A percentile compares a stretch with the other conserved stretches of the same genome.
phyloP scores from a whole-genome alignment of 23 red algal species.

The Gracilaria domingensis region DNA sequence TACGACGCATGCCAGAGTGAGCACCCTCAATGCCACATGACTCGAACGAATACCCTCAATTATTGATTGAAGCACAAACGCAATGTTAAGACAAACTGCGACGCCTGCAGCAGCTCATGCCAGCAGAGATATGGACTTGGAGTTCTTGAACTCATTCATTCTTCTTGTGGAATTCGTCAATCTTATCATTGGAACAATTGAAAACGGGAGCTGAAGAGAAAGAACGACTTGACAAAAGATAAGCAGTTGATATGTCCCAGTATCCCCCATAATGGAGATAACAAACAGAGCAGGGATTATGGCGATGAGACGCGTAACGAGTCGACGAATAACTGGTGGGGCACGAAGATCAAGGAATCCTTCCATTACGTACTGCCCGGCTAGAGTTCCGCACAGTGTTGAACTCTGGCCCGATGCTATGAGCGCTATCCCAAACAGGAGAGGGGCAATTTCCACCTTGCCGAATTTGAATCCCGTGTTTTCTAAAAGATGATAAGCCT shows the following conservation, averaged over 20 bases:
- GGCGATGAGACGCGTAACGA: constrained; percentile 84
- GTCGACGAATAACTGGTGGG: constrained; percentile 74
- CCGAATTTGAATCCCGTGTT: constrained; percentile 74
- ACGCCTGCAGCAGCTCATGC: constrained; percentile 84
- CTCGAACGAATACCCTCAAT: constrained; percentile 35
- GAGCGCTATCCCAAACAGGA: constrained; percentile 83
- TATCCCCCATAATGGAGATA: constrained; percentile 79
- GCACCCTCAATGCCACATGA: constrained; percentile 21
- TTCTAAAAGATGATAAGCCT: constrained; percentile 90
- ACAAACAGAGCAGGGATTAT: constrained; percentile 82
- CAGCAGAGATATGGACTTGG: constrained; percentile 11
- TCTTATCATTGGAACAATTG: constrained; percentile 92
- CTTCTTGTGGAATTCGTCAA: constrained; percentile 66
- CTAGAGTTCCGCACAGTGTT: constrained; percentile 91
- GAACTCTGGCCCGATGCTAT: constrained; percentile 90
- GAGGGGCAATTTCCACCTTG: constrained; percentile 68
- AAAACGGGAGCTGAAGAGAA: constrained; percentile 95
- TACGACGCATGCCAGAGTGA: constrained; percentile 1
- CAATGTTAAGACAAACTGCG: constrained; percentile 81
- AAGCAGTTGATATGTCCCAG: constrained; percentile 85
- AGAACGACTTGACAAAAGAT: constrained; percentile 90
- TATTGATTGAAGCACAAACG: constrained; percentile 57
- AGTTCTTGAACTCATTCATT: constrained; percentile 87
- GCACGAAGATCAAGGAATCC: constrained; percentile 89
- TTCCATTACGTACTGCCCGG: constrained; percentile 94